Evolutionary conservation across 2,329 filamentous ascomycete genomes (phyloP), one percentile per base, ranked within the genome.

Genomic region (Magnaporthiopsis rhizophila): DNA sequence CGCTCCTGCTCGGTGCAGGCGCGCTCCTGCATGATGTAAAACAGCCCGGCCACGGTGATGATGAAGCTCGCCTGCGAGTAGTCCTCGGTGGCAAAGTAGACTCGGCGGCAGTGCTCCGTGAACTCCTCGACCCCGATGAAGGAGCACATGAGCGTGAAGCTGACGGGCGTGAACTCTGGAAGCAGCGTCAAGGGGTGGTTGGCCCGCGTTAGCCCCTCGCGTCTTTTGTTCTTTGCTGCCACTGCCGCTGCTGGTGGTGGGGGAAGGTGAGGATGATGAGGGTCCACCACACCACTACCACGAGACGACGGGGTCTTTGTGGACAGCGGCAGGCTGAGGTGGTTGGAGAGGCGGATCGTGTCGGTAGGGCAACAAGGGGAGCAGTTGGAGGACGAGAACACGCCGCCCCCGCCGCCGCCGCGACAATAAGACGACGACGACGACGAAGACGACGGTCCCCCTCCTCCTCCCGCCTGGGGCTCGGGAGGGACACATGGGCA

Each of bases 111-210:
- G 7, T 80, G 74, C 62, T 80, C 78, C 4, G 77, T 75, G 66
- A 85, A 83, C 64, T 82, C 78, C 12, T 78, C 77, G 26, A 83
- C 71, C 59, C 79, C 79, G 26, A 81, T 76, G 64, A 84, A 80
- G 58, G 76, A 77, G 66, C 80, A 82, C 61, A 82, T 75, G 28
- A 83, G 77, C 3, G 79, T 77, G 68, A 84, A 82, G 67, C 83
- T 78, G 26, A 78, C 75, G 0, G 81, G 80, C 0, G 80, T 80
- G 0, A 74, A 74, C 59, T 77, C 81, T 81, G 24, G 24, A 58
- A 21, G 57, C 57, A 32, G 15, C 18, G 57, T 15, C 57, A 28
- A 15, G 57, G 57, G 45, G 45, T 53, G 45, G 7, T n/a, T 53
- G 45, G 45, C 45, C 45, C 45, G 45, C 21, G 45, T 53, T 53